Evolutionary conservation across 2,329 filamentous ascomycete genomes (phyloP), one percentile per base, ranked within the genome.

Genomic region (Tolypocladium endophyticum): DNA sequence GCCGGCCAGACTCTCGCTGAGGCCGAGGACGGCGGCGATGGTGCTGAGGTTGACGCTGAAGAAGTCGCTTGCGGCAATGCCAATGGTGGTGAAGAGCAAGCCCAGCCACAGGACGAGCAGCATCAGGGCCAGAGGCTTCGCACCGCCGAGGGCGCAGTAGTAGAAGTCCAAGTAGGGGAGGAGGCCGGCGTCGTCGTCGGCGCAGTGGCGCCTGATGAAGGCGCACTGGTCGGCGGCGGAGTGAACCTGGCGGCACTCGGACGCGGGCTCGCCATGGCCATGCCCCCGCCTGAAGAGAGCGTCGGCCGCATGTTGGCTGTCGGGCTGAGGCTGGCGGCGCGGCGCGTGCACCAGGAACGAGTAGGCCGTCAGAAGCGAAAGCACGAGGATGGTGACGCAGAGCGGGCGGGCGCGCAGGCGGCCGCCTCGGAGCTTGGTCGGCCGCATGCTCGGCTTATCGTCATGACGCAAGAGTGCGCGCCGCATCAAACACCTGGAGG

Each of bases 61-160:
- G 78, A 99, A 99, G 76, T 99, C 94, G 74, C 92, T 97, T 28
- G 94, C 94, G 18, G 94, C 94, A 64, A 99, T 97, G 61, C 94
- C 94, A 64, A 99, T 97, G 18, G 94, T 97, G 66, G 89, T 93
- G 75, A 99, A 99, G 9, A 99, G 84, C 59, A 97, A 77, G 43
- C 85, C 89, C 8, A 97, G 83, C 94, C 94, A 99, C 61, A 87
- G 67, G 20, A 90, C 82, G 54, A 99, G 79, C 50, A 96, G 77
- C 28, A 79, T 71, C 69, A 99, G 95, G n/a, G 89, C 91, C 54
- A 96, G 64, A 0, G 89, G 86, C 69, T 90, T 87, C 18, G 79
- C 85, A 58, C 84, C 74, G 59, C 80, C 78, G 39, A 96, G 79
- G 52, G 78, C 77, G 79, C 94, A 99, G 74, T 96, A 99, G 79